Conservation (phyloP, 2,329 filamentous ascomycete genomes). For the Aspergillus fischeri region DNA sequence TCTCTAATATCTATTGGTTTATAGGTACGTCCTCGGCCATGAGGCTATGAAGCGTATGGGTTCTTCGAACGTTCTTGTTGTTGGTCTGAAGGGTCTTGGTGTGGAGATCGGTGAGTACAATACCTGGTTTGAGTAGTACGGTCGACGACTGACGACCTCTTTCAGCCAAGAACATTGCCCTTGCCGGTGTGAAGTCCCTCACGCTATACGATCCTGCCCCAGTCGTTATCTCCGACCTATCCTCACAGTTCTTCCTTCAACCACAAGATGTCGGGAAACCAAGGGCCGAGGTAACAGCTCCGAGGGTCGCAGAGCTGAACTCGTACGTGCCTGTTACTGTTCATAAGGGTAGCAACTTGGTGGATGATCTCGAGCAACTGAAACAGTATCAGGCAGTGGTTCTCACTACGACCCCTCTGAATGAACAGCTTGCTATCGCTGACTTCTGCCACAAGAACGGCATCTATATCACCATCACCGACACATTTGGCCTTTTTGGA, state of each 20-base stretch:
- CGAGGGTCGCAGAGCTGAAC: slow-evolving; percentile 89
- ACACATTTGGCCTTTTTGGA: slow-evolving; percentile 91
- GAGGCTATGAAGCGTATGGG: slow-evolving; percentile 98
- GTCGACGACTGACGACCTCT: slow-evolving; percentile 5
- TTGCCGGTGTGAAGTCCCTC: slow-evolving; percentile 96
- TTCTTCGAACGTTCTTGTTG: slow-evolving; percentile 87
- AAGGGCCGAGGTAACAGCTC: slow-evolving; percentile 78
- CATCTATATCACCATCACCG: slow-evolving; percentile 82
- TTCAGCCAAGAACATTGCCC: slow-evolving; percentile 91
- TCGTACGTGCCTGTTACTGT: slow-evolving; percentile 89
- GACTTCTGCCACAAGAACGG: slow-evolving; percentile 93
- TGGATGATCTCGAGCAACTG: slow-evolving; percentile 71
- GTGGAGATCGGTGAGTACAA: slow-evolving; percentile 68
- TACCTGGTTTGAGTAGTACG: background rate
- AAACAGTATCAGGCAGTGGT: slow-evolving; percentile 92
- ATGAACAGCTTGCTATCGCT: slow-evolving; percentile 76
- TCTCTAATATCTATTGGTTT: background rate
- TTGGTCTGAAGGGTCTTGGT: slow-evolving; percentile 88
- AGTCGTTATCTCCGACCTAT: slow-evolving; percentile 80
- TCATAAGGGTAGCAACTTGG: slow-evolving; percentile 62
- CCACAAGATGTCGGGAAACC: slow-evolving; percentile 87
- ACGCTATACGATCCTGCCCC: slow-evolving; percentile 88
- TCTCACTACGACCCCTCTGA: slow-evolving; percentile 75
- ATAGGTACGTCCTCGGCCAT: slow-evolving; percentile 64
- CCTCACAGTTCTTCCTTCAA: slow-evolving; percentile 94